Evolutionary conservation across 116 monocot genomes (phyloP), one percentile per base, ranked within the genome.

Genomic region (Iris pallida): DNA sequence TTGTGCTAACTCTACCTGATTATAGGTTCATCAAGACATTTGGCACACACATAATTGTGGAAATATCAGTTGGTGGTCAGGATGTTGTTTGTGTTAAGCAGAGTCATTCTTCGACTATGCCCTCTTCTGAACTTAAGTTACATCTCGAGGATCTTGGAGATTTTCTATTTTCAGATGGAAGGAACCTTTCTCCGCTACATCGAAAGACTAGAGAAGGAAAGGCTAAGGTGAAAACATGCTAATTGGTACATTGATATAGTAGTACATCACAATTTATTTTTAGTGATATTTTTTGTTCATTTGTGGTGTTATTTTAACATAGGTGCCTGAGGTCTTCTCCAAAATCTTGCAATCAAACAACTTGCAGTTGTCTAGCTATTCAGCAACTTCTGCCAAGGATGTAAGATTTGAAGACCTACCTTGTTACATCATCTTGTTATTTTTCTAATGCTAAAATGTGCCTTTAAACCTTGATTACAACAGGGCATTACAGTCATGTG

Each of bases 21-120:
- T 6, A 45, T 74, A 96, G 92, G 71, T 96, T 96, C 73, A 97
- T 97, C 49, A 74, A 73, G 53, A 90, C 79, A 0, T 97, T 87
- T 72, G 97, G 97, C 16, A 97, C 97, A 54, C 97, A 97, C 53
- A 85, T 97, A 75, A 89, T 97, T 70, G 85, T 92, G 14, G 97
- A 87, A 63, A 65, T 92, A 42, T 76, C 85, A 48, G 57, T 97
- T 54, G 97, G 97, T 43, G 97, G 87, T 65, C 92, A 92, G 68
- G 87, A 97, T 83, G 78, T 92, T 60, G 53, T 97, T 19, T 87
- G 92, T 81, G 75, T 90, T 57, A 76, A 81, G 45, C 97, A 97
- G 61, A 83, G 57, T 54, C 85, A 74, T 79, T 78, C 80, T 65
- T 97, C 97, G 57, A 58, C 83, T 17, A 75, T 92, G 73, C 74